Percentiles rank a stretch among this genome's conserved stretches.
phyloP scores from a whole-genome alignment of 352 stramenopile genomes.

The Plasmopara muralis region DNA sequence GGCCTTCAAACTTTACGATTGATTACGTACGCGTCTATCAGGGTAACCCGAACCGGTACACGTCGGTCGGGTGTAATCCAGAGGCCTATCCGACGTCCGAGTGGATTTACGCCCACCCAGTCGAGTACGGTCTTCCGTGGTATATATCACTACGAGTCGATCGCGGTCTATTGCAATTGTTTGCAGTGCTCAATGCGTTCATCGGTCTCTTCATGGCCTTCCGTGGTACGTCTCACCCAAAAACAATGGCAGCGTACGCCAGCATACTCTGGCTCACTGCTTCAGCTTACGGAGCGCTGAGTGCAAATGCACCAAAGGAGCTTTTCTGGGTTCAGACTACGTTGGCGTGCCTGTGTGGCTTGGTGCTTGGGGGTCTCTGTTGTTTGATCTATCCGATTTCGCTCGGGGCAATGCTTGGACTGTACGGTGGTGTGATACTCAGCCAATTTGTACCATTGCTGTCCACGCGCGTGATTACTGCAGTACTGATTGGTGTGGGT shows the following conservation, averaged over 20 bases:
- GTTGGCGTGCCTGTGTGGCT: constrained; percentile 61
- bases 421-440: constrained; percentile 53
- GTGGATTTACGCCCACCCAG: constrained; percentile 89
- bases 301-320: constrained; percentile 34
- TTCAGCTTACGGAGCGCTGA: constrained; percentile 66
- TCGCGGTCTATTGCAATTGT: constrained; percentile 31
- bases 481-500: constrained; percentile 33
- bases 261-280: constrained; percentile 56
- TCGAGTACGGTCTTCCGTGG: constrained; percentile 78
- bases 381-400: constrained; percentile 52
- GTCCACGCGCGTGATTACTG: constrained; percentile 49
- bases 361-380: constrained; percentile 64
- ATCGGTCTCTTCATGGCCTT: constrained; percentile 53
- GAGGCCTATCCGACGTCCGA: constrained; percentile 81
- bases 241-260: constrained; percentile 47
- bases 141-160: constrained; percentile 66
- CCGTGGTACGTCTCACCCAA: constrained; percentile 41
- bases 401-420: constrained; percentile 54
- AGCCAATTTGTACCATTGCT: constrained; percentile 67
- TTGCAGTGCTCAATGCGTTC: constrained; percentile 54
- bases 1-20: constrained; percentile 91
- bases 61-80: constrained; percentile 91
- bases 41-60: constrained; percentile 83
- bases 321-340: constrained; percentile 61
- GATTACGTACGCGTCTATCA: constrained; percentile 95